phyloP scores from a whole-genome alignment of 495 filamentous ascomycete genomes.

The Hyaloscypha hepaticicola region DNA sequence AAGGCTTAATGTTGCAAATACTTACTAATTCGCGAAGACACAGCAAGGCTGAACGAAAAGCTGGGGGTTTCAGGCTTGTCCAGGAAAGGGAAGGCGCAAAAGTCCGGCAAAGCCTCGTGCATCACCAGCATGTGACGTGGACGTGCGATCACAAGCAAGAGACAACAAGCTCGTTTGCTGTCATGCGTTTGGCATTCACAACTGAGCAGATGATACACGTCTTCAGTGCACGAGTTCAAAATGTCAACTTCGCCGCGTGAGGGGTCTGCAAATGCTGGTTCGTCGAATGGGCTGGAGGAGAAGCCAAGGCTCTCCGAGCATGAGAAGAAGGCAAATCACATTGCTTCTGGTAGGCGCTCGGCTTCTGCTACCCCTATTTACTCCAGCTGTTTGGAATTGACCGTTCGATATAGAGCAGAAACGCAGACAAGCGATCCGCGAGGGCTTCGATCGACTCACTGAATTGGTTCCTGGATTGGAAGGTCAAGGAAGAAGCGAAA shows the following conservation, averaged over 20 bases:
- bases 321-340: conserved; percentile 91
- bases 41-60: neutral
- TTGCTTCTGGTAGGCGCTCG: conserved; percentile 58
- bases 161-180: neutral
- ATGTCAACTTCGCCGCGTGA: conserved; percentile 31
- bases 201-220: conserved; percentile 6
- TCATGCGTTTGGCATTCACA: neutral
- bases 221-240: conserved; percentile 15
- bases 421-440: conserved; percentile 78
- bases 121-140: conserved; percentile 11
- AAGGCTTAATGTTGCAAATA: neutral
- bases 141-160: neutral
- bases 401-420: conserved; percentile 65
- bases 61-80: neutral
- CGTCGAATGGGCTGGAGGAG: conserved; percentile 41
- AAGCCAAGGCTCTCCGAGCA: conserved; percentile 79
- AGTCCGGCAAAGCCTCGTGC: neutral
- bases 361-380: neutral
- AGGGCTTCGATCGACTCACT: conserved; percentile 84
- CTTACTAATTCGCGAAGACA: neutral
- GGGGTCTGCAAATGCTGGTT: conserved; percentile 27
- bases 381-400: neutral
- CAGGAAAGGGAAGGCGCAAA: neutral
- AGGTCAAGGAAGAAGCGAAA: conserved; percentile 83
- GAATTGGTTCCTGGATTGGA: conserved; percentile 78